Percentiles rank a stretch among this genome's conserved stretches.
phyloP scores from a whole-genome alignment of 139 green algal species.

The Raphidocelis subcapitata region DNA sequence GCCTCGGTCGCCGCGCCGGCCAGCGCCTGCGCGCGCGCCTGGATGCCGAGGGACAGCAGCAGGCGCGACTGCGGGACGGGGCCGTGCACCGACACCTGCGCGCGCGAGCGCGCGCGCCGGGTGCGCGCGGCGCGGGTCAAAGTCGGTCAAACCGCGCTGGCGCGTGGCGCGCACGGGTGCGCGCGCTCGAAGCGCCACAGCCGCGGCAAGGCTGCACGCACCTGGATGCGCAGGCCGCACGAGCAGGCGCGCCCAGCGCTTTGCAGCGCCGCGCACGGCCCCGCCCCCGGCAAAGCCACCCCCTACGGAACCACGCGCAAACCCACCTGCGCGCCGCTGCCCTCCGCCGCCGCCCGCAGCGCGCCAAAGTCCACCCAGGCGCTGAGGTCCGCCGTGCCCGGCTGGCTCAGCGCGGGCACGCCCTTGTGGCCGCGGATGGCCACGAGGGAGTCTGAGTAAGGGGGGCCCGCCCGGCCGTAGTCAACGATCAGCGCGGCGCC shows the following conservation, averaged over 20 bases:
- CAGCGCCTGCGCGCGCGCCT: conserved; percentile 60
- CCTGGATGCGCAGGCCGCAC: too few relatives aligned
- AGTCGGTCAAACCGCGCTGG: not conserved
- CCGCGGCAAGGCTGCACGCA: too few relatives aligned
- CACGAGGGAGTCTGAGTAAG: conserved; percentile 75
- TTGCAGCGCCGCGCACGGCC: too few relatives aligned
- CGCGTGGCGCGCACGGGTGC: not conserved
- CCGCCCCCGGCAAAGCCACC: too few relatives aligned
- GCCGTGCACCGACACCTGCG: conserved; percentile 50
- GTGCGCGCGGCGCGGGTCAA: not conserved
- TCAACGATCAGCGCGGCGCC: conserved; percentile 94
- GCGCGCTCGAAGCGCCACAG: too few relatives aligned
- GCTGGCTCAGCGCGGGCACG: conserved; percentile 64
- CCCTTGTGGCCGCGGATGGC: conserved; percentile 48
- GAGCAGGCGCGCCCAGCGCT: too few relatives aligned
- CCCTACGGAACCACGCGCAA: not conserved
- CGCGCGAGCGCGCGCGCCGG: too few relatives aligned
- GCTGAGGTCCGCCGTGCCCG: conserved; percentile 85
- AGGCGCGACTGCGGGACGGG: conserved; percentile 76
- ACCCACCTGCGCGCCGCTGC: conserved; percentile 4
- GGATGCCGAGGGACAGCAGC: conserved; percentile 73
- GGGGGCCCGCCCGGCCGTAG: conserved; percentile 82
- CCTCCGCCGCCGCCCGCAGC: conserved; percentile 48
- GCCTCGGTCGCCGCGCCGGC: conserved; percentile 15
- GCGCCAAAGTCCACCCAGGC: conserved; percentile 92